Evolutionary conservation across 2,329 filamentous ascomycete species (phyloP).

Genomic region (Neofusicoccum sp.): DNA sequence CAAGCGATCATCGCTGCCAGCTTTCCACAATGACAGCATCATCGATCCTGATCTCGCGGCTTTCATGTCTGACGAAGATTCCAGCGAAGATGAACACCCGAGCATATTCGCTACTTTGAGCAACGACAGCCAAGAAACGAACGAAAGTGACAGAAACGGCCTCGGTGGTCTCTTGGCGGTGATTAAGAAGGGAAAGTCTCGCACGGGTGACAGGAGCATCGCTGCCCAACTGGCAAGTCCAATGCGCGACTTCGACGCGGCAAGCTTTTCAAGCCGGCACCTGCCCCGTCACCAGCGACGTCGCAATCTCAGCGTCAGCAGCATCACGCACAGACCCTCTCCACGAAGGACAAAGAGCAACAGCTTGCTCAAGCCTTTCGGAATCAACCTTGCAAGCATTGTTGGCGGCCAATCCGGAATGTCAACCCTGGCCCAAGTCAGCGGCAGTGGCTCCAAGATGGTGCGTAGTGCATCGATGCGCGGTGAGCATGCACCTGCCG

Average conservation of each 20-base stretch:
- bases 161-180: slow-evolving; percentile 71
- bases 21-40: slow-evolving; percentile 98
- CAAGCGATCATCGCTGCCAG: slow-evolving; percentile 68
- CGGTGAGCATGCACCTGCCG: slow-evolving; percentile 68
- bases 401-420: slow-evolving; percentile 17
- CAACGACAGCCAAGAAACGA: slow-evolving; percentile 60
- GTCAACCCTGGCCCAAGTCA: slow-evolving; percentile 16
- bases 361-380: slow-evolving; percentile 51
- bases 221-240: slow-evolving; percentile 65
- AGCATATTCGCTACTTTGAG: slow-evolving; percentile 77
- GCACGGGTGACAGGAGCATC: slow-evolving; percentile 70
- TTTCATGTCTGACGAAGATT: slow-evolving; percentile 92
- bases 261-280: slow-evolving; percentile 65
- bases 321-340: slow-evolving; percentile 69
- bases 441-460: slow-evolving; percentile 36
- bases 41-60: slow-evolving; percentile 94
- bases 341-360: slow-evolving; percentile 62
- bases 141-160: slow-evolving; percentile 70
- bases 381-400: slow-evolving; percentile 39
- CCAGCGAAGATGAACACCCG: slow-evolving; percentile 88
- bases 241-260: slow-evolving; percentile 62
- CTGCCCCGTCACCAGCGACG: slow-evolving; percentile 64
- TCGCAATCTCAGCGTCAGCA: slow-evolving; percentile 81
- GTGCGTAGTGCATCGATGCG: slow-evolving; percentile 80
- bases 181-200: slow-evolving; percentile 72